Conservation (phyloP, 352 stramenopile genomes). For the Stephanocyclus meneghinianus region DNA sequence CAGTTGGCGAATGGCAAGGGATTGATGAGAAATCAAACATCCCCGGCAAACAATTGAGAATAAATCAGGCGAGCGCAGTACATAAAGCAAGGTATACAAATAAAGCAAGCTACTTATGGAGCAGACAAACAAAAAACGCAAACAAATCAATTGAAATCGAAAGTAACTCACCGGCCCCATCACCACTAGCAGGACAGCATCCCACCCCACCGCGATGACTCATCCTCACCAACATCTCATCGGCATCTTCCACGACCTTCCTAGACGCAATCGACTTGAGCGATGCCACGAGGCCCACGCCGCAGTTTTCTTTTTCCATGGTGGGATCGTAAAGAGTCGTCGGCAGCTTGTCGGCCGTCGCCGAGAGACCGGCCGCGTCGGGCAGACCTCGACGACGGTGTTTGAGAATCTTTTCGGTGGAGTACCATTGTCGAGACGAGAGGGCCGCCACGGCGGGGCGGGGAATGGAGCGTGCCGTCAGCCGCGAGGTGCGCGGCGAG, state of each 20-base stretch:
- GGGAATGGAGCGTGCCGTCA: neutral
- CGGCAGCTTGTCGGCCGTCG: slow-evolving; percentile 17
- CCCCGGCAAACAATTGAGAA: neutral
- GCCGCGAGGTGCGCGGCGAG: neutral
- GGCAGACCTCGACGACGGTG: neutral
- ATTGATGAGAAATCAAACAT: neutral
- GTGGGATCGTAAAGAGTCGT: slow-evolving; percentile 69
- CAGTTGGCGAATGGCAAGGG: neutral
- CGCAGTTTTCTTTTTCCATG: slow-evolving; percentile 86
- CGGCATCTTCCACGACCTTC: slow-evolving; percentile 90
- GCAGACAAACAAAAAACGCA: neutral
- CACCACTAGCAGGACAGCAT: slow-evolving; percentile 92
- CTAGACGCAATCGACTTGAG: slow-evolving; percentile 92
- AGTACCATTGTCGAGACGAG: slow-evolving; percentile 8
- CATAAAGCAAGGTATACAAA: neutral
- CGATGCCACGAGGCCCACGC: slow-evolving; percentile 93
- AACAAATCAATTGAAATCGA: slow-evolving; percentile 13
- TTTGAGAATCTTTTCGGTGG: slow-evolving; percentile 12
- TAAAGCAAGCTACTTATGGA: neutral
- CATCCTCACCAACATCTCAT: slow-evolving; percentile 97
- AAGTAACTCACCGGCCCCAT: slow-evolving; percentile 83
- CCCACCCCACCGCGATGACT: slow-evolving; percentile 92
- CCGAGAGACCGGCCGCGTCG: too few species aligned
- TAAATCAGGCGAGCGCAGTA: neutral
- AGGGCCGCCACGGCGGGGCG: neutral